Percentiles rank a stretch among this genome's conserved stretches.
phyloP scores from a whole-genome alignment of 225 moss, liverwort and hornwort genomes.

The Climacium dendroides region DNA sequence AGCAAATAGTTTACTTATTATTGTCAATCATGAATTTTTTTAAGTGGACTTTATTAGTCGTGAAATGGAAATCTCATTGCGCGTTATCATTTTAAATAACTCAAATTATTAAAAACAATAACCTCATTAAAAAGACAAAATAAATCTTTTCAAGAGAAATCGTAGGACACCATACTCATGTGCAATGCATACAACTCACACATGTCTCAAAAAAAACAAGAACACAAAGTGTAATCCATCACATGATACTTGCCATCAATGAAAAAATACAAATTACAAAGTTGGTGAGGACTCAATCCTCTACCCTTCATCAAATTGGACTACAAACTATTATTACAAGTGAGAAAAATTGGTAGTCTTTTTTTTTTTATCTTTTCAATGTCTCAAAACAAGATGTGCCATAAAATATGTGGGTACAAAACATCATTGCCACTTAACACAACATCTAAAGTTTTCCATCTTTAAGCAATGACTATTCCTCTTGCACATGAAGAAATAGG shows the following conservation, averaged over 20 bases:
- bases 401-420: no score
- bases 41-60: no score
- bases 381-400: rapidly evolving
- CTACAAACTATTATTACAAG: not conserved
- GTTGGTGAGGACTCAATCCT: not conserved
- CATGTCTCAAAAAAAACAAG: not conserved
- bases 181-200: not conserved
- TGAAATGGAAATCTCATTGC: no score
- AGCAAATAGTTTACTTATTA: no score
- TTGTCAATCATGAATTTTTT: no score
- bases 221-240: not conserved
- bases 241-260: not conserved
- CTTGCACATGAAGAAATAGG: not conserved
- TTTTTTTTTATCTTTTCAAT: rapidly evolving
- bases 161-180: not conserved
- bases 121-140: not conserved
- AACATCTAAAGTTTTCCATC: no score
- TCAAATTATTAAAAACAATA: not conserved
- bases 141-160: not conserved
- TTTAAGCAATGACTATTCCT: not conserved
- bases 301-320: rapidly evolving
- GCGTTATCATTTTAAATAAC: no score
- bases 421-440: not conserved
- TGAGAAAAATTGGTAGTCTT: no score
- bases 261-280: rapidly evolving